Percentiles rank a stretch among this genome's conserved stretches.
phyloP scores from a whole-genome alignment of 106 monocot genomes.

The Amphibolis antarctica region DNA sequence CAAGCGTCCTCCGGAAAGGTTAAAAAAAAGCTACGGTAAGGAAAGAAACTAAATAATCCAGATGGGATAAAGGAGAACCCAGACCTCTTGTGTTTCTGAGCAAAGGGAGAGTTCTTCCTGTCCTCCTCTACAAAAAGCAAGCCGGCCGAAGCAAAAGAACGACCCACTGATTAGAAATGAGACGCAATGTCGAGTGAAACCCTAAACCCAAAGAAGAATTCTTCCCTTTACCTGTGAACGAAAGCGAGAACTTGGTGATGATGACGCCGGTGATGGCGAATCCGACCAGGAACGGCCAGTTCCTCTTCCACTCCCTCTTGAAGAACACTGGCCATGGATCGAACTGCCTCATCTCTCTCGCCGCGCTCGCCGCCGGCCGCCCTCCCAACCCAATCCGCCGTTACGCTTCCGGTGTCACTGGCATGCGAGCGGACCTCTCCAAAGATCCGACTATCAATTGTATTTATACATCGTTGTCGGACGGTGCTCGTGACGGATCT shows the following conservation, averaged over 20 bases:
- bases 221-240: constrained; percentile 38
- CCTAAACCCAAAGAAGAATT: neutral
- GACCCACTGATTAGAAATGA: neutral
- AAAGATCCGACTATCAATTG: too few relatives aligned
- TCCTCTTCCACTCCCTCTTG: constrained; percentile 56
- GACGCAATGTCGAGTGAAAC: neutral
- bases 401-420: too few relatives aligned
- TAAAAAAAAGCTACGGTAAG: neutral
- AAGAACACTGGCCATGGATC: constrained; percentile 98
- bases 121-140: constrained; percentile 50
- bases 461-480: too few relatives aligned
- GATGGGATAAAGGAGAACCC: neutral
- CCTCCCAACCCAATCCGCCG: too few relatives aligned
- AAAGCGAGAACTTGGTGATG: constrained; percentile 60
- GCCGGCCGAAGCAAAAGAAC: neutral
- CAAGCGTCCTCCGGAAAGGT: too few relatives aligned
- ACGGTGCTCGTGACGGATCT: too few relatives aligned
- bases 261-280: constrained; percentile 76
- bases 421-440: too few relatives aligned
- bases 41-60: neutral
- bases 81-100: constrained; percentile 55
- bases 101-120: constrained; percentile 59
- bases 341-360: constrained; percentile 42
- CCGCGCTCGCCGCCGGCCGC: too few relatives aligned
- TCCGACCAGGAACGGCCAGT: constrained; percentile 89